Evolutionary conservation across 169 alveolate genomes (phyloP).

Genomic region (Plasmodium vinckei): DNA sequence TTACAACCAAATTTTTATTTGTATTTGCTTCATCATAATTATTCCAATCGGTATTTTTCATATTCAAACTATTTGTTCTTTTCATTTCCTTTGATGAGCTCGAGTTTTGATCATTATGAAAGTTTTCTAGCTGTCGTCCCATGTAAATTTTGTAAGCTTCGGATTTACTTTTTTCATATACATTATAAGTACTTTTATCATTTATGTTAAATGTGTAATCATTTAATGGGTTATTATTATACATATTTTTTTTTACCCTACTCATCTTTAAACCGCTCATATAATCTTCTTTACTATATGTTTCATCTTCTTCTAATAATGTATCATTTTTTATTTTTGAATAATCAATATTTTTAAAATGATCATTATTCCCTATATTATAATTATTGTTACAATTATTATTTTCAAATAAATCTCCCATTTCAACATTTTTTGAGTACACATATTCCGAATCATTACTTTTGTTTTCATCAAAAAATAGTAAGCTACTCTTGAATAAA

Average conservation of each 20-base stretch:
- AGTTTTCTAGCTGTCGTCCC: conserved; percentile 48
- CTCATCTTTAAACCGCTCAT: conserved; percentile 43
- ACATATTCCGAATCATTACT: conserved; percentile 11
- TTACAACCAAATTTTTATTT: not conserved
- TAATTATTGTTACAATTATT: conserved; percentile 6
- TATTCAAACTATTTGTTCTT: not conserved
- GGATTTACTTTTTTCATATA: conserved; percentile 56
- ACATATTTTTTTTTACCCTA: not conserved
- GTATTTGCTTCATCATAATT: not conserved
- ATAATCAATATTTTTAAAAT: conserved; percentile 32
- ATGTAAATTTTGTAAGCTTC: conserved; percentile 52
- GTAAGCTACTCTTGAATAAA: conserved; percentile 25
- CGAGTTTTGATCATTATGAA: conserved; percentile 4
- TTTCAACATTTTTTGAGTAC: conserved; percentile 55
- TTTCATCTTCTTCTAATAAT: conserved; percentile 64
- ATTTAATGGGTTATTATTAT: conserved; percentile 7
- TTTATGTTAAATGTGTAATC: conserved; percentile 43
- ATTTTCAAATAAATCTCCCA: conserved; percentile 45
- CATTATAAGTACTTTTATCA: conserved; percentile 47
- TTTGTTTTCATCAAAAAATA: conserved; percentile 8
- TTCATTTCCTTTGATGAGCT: not conserved
- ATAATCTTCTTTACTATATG: conserved; percentile 61
- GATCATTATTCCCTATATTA: not conserved
- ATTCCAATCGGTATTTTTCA: not conserved
- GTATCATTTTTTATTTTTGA: conserved; percentile 30